Percentiles rank a stretch among this genome's conserved stretches.
Evolutionary conservation across 768 basidiomycete species (phyloP).

Genomic region (Suillus weaverae): DNA sequence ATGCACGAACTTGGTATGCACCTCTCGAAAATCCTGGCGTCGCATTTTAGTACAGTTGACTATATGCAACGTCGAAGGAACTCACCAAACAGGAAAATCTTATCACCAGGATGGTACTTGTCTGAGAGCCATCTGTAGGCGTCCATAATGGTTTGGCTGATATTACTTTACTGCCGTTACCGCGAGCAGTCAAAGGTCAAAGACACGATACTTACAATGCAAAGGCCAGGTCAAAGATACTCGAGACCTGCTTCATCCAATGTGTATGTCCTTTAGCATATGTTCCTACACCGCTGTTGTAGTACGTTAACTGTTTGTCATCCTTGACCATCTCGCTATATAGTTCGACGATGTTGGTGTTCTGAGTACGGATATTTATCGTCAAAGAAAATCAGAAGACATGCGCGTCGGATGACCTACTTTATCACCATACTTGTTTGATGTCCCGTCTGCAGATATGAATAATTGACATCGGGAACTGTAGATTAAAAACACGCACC

Average conservation of each 20-base stretch:
- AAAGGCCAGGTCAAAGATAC: conserved; percentile 35
- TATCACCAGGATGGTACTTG: conserved; percentile 38
- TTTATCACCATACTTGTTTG: conserved; percentile 38
- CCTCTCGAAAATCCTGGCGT: conserved; percentile 46
- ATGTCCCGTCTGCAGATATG: conserved; percentile 27
- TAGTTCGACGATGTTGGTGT: conserved; percentile 43
- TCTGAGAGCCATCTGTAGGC: conserved; percentile 45
- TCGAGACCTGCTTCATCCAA: conserved; percentile 21
- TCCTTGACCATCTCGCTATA: conserved; percentile 38
- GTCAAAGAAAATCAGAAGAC: neutral
- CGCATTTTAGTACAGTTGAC: conserved; percentile 5
- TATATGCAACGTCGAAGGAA: neutral
- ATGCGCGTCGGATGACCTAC: neutral
- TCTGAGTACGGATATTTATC: conserved; percentile 25
- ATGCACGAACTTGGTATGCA: conserved; percentile 44
- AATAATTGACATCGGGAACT: neutral
- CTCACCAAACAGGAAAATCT: conserved; percentile 43
- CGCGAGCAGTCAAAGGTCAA: neutral
- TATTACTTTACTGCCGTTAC: neutral
- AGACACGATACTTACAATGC: conserved; percentile 32
- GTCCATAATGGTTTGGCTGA: conserved; percentile 29
- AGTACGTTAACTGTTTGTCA: conserved; percentile 38
- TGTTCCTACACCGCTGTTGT: conserved; percentile 42
- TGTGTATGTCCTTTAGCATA: conserved; percentile 25
- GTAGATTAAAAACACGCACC: neutral